Evolutionary conservation across 371 early-diverging fungal species (phyloP).

Genomic region (Entomophthora muscae): DNA sequence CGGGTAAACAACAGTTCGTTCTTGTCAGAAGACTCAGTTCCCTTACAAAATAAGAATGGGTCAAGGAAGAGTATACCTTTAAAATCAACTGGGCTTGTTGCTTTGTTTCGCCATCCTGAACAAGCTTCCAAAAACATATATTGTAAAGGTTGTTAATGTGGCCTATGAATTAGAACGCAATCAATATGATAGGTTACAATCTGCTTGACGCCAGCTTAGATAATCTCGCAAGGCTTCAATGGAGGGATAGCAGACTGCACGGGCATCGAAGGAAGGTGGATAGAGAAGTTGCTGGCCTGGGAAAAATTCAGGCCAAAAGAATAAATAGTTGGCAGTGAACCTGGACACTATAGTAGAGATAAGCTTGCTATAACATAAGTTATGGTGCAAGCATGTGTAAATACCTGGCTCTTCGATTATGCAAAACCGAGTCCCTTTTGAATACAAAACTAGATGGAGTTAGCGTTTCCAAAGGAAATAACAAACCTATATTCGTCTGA

Average conservation of each 20-base stretch:
- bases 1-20: slow-evolving; percentile 74
- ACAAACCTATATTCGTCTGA: slow-evolving; percentile 80
- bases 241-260: slow-evolving; percentile 75
- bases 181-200: slow-evolving; percentile 30
- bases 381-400: not conserved
- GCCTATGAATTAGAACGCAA: slow-evolving; percentile 16
- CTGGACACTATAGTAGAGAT: slow-evolving; percentile 61
- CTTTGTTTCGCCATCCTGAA: slow-evolving; percentile 43
- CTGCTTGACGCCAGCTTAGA: slow-evolving; percentile 87
- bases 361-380: slow-evolving; percentile 41
- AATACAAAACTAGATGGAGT: slow-evolving; percentile 44
- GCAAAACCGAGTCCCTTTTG: slow-evolving; percentile 38
- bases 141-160: slow-evolving; percentile 84
- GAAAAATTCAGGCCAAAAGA: slow-evolving; percentile 64
- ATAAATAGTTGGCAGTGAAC: slow-evolving; percentile 74
- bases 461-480: not conserved
- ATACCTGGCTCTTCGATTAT: slow-evolving; percentile 54
- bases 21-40: slow-evolving; percentile 66
- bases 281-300: slow-evolving; percentile 36
- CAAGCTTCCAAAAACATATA: slow-evolving; percentile 85
- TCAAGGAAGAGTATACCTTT: slow-evolving; percentile 3
- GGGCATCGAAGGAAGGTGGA: slow-evolving; percentile 82
- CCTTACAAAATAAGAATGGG: slow-evolving; percentile 18
- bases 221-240: slow-evolving; percentile 71
- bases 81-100: slow-evolving; percentile 34